Evolutionary conservation across 108 stramenopile species (phyloP).

Genomic region (Nitzschia putrida): DNA sequence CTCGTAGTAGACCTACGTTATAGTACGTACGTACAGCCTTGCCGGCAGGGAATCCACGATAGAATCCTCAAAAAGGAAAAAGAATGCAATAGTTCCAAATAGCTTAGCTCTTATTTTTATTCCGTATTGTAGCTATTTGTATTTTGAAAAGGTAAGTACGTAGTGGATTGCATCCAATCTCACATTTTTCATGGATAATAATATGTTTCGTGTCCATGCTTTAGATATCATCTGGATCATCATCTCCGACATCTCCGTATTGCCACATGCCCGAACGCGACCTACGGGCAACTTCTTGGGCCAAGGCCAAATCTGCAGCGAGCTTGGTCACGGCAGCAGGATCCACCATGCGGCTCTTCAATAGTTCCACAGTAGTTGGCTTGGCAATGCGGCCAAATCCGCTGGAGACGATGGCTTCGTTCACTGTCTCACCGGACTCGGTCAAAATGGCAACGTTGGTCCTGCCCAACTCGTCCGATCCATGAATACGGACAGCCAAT

Average conservation of each 20-base stretch:
- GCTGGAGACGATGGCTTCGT: conserved; percentile 66
- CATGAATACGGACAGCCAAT: conserved; percentile 60
- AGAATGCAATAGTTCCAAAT: no score
- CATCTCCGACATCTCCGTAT: conserved; percentile 90
- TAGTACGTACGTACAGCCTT: no score
- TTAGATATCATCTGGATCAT: conserved; percentile 71
- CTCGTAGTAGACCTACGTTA: no score
- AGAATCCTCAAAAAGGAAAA: no score
- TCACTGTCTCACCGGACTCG: conserved; percentile 58
- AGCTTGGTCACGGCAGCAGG: conserved; percentile 56
- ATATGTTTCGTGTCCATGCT: no score
- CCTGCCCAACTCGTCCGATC: conserved; percentile 65
- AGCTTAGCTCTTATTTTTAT: no score
- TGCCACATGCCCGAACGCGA: conserved; percentile 87
- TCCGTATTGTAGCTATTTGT: no score
- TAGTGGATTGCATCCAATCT: no score
- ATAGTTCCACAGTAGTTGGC: conserved; percentile 44
- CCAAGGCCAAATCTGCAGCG: conserved; percentile 58
- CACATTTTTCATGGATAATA: no score
- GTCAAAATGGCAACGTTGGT: conserved; percentile 59
- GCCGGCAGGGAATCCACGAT: no score
- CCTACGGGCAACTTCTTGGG: conserved; percentile 73
- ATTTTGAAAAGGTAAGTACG: no score
- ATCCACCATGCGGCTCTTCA: conserved; percentile 59
- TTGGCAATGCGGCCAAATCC: conserved; percentile 79